Evolutionary conservation across 306 rosid species (phyloP), one percentile per base, ranked within the genome.

Genomic region (Pueraria montana): DNA sequence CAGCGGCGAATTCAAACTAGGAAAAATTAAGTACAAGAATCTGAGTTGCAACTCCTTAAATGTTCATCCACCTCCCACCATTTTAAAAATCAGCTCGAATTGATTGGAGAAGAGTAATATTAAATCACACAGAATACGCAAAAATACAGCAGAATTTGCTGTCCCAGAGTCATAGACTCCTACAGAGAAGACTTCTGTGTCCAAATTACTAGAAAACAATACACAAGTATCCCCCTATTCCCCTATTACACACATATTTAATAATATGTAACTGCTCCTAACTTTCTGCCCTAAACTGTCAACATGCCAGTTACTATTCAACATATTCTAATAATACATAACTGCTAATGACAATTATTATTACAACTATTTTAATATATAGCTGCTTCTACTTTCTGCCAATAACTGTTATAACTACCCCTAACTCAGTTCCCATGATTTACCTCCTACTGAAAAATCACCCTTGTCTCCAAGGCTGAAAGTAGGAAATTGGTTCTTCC

Each of bases 31-130:
- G 24, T 6, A 45, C n/a, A 20, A 18, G 26, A 79, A 30, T 14
- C 24, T 40, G 43, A 52, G 77, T 49, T 52, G 27, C 52, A 79
- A 73, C 27, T 79, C 46, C 61, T 17, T 16, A 79, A 73, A 84
- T 72, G 49, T 17, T 64, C 81, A 79, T 74, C 77, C 66, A 79
- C 76, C 81, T 79, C 77, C 42, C 49, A 55, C 49, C 8, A 11
- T 75, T 50, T 73, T 63, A 50, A 72, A 70, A 50, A 69, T 13
- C 40, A 72, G 30, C 34, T 70, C 0, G 8, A 83, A 48, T 30
- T 55, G 42, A 61, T 78, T 24, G n/a, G 34, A 59, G 65, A 59
- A 11, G 36, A 1, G n/a, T 4, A 24, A 24, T 24, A 23, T 11
- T 59, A 59, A 58, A 59, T 59, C 65, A 59, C 34, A 24, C 27